phyloP scores from a whole-genome alignment of 805 yeast genomes.

The Candida loeiensis region DNA sequence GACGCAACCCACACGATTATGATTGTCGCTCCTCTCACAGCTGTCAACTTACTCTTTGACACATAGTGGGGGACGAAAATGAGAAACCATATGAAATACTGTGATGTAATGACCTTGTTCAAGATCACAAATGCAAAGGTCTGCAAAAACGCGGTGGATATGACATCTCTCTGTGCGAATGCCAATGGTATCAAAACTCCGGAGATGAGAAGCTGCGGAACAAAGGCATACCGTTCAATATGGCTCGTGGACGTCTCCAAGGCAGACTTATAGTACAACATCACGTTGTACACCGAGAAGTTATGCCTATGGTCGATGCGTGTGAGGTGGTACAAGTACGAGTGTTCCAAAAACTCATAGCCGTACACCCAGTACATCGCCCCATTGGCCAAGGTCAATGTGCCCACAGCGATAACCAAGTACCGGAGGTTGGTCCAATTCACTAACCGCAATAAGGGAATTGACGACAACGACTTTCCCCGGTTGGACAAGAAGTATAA shows the following conservation, averaged over 20 bases:
- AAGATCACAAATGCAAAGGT: constrained; percentile 44
- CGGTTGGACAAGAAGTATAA: constrained; percentile 39
- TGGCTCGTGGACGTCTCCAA: constrained; percentile 12
- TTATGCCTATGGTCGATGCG: constrained; percentile 94
- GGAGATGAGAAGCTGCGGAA: constrained; percentile 74
- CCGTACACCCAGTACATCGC: constrained; percentile 73
- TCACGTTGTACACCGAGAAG: constrained; percentile 80
- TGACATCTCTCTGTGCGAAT: constrained; percentile 30
- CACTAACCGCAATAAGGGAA: constrained; percentile 36
- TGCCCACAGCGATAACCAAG: constrained; percentile 30
- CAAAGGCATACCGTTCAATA: constrained; percentile 62
- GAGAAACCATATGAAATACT: constrained; percentile 93
- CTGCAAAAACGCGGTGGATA: constrained; percentile 37
- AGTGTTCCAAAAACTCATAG: constrained; percentile 65
- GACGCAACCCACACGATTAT: constrained; percentile 60
- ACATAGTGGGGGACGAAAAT: constrained; percentile 76
- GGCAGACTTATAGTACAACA: constrained; percentile 61
- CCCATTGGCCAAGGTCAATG: constrained; percentile 48
- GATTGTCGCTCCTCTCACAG: constrained; percentile 37
- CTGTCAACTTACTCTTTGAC: constrained; percentile 37
- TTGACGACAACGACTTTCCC: constrained; percentile 18
- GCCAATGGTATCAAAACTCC: constrained; percentile 55
- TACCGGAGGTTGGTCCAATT: constrained; percentile 33
- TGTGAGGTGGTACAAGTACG: constrained; percentile 78
- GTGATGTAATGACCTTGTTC: constrained; percentile 77